Conservation (phyloP, 2,329 filamentous ascomycete genomes). For the Mycosphaerella arachidis region DNA sequence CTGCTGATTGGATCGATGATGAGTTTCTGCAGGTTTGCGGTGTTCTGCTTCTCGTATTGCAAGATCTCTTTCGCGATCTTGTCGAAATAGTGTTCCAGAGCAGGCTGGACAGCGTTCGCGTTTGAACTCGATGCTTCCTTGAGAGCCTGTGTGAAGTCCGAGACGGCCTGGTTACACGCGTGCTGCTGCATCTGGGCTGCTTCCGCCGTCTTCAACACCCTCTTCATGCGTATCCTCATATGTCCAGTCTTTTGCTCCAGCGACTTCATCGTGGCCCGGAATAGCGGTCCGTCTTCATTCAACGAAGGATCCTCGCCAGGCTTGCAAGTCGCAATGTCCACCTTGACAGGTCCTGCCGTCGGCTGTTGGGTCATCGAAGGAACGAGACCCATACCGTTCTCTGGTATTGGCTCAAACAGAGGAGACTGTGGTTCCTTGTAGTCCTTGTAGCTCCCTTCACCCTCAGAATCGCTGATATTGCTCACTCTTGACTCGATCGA, state of each 20-base stretch:
- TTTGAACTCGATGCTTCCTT: constrained; percentile 86
- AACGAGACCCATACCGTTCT: constrained; percentile 43
- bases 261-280: constrained; percentile 93
- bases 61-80: constrained; percentile 91
- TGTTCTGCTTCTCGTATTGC: constrained; percentile 78
- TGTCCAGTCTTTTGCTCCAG: constrained; percentile 94
- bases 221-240: constrained; percentile 93
- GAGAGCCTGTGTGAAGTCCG: constrained; percentile 77
- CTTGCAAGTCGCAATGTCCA: constrained; percentile 81
- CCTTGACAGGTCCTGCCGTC: constrained; percentile 55
- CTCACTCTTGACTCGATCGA: constrained; percentile 80
- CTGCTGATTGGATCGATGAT: constrained; percentile 92
- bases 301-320: constrained; percentile 80
- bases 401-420: constrained; percentile 45
- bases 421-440: constrained; percentile 45
- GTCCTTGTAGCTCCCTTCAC: constrained; percentile 38
- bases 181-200: constrained; percentile 74
- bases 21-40: constrained; percentile 77
- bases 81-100: constrained; percentile 96
- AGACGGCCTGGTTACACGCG: constrained; percentile 79
- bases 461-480: constrained; percentile 62
- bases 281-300: constrained; percentile 88
- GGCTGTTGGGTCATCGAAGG: constrained; percentile 37
- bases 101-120: constrained; percentile 92
- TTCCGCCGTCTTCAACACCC: constrained; percentile 90